phyloP scores from a whole-genome alignment of 805 yeast species.

The Zygosaccharomyces siamensis region DNA sequence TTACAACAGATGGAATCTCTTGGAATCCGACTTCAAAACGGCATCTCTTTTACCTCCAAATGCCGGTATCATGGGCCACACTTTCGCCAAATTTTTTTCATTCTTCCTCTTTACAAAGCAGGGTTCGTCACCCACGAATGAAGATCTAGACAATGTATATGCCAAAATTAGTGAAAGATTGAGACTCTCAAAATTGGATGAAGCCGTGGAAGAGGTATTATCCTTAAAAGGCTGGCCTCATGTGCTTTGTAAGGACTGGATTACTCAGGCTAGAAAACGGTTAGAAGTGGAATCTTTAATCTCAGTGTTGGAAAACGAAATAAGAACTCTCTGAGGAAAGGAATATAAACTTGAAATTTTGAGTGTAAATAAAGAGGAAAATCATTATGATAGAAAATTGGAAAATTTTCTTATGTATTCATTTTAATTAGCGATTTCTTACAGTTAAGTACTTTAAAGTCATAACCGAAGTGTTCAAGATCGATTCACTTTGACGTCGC shows the following conservation, averaged over 20 bases:
- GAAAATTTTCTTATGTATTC: conserved; percentile 1
- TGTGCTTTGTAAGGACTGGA: conserved; percentile 87
- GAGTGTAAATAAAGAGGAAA: conserved; percentile 8
- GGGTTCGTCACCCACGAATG: conserved; percentile 70
- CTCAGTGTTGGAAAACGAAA: conserved; percentile 61
- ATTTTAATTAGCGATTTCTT: neutral
- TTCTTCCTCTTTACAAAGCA: conserved; percentile 68
- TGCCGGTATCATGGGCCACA: conserved; percentile 91
- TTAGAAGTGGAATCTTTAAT: conserved; percentile 81
- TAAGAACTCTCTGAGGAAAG: conserved; percentile 40
- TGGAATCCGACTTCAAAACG: conserved; percentile 81
- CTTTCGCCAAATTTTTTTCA: conserved; percentile 74
- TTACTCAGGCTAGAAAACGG: conserved; percentile 81
- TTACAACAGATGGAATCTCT: conserved; percentile 69
- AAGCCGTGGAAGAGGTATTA: conserved; percentile 90
- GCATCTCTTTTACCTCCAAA: conserved; percentile 89
- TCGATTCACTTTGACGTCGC: neutral
- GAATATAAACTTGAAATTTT: neutral
- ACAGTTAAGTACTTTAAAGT: neutral
- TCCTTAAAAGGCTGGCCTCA: conserved; percentile 90
- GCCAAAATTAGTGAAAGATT: conserved; percentile 78
- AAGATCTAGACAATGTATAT: conserved; percentile 80
- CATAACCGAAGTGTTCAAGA: neutral
- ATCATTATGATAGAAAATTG: neutral
- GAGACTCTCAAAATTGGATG: conserved; percentile 68